Evolutionary conservation across 164 flowering plant genomes (phyloP), one percentile per base, ranked within the genome.

Genomic region (Brasenia schreberi): DNA sequence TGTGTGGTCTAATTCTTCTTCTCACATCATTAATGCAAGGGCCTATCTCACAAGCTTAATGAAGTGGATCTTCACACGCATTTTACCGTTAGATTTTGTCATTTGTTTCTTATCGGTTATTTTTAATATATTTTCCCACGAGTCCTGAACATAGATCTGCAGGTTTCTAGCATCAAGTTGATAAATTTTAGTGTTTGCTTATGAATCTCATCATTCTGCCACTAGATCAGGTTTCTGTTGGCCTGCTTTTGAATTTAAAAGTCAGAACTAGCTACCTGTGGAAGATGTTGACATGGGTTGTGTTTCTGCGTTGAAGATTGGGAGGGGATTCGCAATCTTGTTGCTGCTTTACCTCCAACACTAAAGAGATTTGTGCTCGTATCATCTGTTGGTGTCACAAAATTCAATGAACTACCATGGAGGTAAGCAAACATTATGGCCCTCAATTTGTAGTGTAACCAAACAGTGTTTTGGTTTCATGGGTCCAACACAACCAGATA

Each of bases 381-480:
- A 65, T 90, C 98, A 67, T 94, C 98, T n/a, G 83, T 94, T 6
- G 98, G 98, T 67, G 98, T 94, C 63, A 94, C 98, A 67, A 94
- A 90, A 77, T 89, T 59, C 76, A 77, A 83, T 74, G 98, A 94
- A 75, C 75, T 94, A 14, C 98, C 98, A 43, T 94, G 98, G 98
- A 94, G 94, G 98, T 94, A 78, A 16, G 58, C 70, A 18, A 72
- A 43, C 42, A 45, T 45, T 2, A 7, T 7, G 14, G 6, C 11
- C 53, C 53, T 12, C 14, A 7, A 12, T 45, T 45, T 0, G 53
- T 7, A 45, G 4, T 45, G 5, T 45, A 45, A 4, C 27, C 27
- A 23, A 23, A 23, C 27, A 23, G 27, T 23, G 27, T 2, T 23
- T 23, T 23, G 27, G 27, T 23, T 23, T 23, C 27, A 23, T 23